A percentile compares a stretch with the other conserved stretches of the same genome.
These are phyloP conservation scores for Datura wrightii DNA, from an alignment of 257 asterid species.

Conservation along the genomic window DNA sequence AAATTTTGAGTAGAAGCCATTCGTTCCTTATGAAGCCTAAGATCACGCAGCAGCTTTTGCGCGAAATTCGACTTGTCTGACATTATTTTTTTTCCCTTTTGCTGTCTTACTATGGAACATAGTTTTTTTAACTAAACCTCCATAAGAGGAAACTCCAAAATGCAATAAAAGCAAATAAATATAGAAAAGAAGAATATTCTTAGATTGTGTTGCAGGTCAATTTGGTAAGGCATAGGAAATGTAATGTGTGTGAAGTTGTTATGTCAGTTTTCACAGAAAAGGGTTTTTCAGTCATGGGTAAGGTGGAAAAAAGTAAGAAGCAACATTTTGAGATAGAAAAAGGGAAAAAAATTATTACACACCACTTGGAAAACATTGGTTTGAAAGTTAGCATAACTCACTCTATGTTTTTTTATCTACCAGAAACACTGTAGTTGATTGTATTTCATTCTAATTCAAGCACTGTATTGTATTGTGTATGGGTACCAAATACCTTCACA, in stretches of 20 bases:
- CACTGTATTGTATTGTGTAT: conserved; percentile 31
- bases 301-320: conserved; percentile 32
- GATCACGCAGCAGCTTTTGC: conserved; percentile 86
- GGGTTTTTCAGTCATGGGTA: conserved; percentile 45
- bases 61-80: conserved; percentile 74
- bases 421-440: conserved; percentile 32
- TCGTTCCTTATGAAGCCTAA: conserved; percentile 69
- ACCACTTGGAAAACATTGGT: conserved; percentile 43
- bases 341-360: not conserved
- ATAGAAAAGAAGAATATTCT: conserved; percentile 42
- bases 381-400: conserved; percentile 43
- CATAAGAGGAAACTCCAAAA: not conserved
- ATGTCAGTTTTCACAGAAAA: conserved; percentile 42
- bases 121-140: not conserved
- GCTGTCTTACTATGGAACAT: not conserved
- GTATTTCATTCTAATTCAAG: conserved; percentile 51
- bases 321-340: conserved; percentile 16
- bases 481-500: conserved; percentile 14
- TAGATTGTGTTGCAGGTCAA: conserved; percentile 40
- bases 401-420: conserved; percentile 11
- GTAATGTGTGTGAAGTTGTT: conserved; percentile 34
- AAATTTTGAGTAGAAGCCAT: conserved; percentile 64
- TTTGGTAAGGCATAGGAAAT: conserved; percentile 34
- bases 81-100: conserved; percentile 36
- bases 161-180: conserved; percentile 21